phyloP scores from a whole-genome alignment of 2,329 filamentous ascomycete species.

The Pseudogymnoascus sp. region DNA sequence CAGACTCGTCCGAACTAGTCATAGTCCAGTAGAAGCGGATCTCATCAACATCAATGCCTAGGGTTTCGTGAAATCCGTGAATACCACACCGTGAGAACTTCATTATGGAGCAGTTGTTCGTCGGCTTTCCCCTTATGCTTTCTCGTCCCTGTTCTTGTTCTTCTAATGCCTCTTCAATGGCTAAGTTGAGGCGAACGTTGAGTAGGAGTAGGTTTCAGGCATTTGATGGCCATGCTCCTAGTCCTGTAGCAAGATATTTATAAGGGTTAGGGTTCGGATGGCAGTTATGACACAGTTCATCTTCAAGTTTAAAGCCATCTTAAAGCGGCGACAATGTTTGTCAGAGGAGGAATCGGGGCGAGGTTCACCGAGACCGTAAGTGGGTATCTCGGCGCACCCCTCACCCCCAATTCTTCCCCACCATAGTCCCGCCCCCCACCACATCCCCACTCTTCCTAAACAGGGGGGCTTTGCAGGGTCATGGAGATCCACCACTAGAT shows the following conservation, averaged over 20 bases:
- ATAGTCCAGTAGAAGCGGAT: slow-evolving; percentile 31
- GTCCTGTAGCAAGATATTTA: not conserved
- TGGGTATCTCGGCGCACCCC: slow-evolving; percentile 2
- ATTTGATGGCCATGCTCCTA: not conserved
- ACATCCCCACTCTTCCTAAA: not conserved
- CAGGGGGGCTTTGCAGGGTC: not conserved
- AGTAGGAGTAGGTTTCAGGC: not conserved
- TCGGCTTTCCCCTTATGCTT: slow-evolving; percentile 20
- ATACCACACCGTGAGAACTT: slow-evolving; percentile 29
- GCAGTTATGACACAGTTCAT: not conserved
- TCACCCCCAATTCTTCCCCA: not conserved
- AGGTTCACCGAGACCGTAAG: slow-evolving; percentile 11
- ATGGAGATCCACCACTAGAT: not conserved
- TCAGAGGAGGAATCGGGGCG: not conserved
- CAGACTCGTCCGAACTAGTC: slow-evolving; percentile 20
- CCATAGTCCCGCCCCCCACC: too few relatives aligned
- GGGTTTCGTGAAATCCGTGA: slow-evolving; percentile 31
- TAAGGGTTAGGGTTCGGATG: not conserved
- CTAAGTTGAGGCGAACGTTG: not conserved
- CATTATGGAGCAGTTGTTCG: slow-evolving; percentile 15
- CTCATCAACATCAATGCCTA: slow-evolving; percentile 32
- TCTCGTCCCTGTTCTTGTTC: slow-evolving; percentile 19
- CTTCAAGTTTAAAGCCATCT: slow-evolving; percentile 6
- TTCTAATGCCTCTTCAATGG: not conserved
- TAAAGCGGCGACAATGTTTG: not conserved